These are phyloP conservation scores for Martensiomyces pterosporus DNA, from an alignment of 192 early-diverging fungal genomes.

Conservation along the genomic window DNA sequence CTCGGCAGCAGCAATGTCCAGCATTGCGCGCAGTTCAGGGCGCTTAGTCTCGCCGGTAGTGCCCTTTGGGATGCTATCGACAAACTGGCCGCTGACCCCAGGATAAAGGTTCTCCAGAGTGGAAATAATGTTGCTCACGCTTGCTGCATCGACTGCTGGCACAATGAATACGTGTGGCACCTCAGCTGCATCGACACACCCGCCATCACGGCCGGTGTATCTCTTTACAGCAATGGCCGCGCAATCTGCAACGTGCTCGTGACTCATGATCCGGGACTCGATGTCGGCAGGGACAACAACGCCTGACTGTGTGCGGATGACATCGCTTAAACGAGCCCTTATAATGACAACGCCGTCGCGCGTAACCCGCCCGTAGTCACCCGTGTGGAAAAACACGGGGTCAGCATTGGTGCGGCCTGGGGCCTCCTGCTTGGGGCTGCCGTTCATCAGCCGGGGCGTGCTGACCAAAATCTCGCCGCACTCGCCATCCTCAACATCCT, in stretches of 20 bases:
- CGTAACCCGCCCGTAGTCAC: slow-evolving; percentile 38
- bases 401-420: neutral
- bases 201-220: too few species aligned
- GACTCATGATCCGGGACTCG: slow-evolving; percentile 14
- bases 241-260: slow-evolving; percentile 26
- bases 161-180: slow-evolving; percentile 30
- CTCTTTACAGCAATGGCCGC: too few species aligned
- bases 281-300: slow-evolving; percentile 27
- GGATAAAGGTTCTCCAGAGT: neutral
- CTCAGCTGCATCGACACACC: slow-evolving; percentile 1
- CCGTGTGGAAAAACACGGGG: slow-evolving; percentile 21
- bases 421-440: slow-evolving; percentile 1
- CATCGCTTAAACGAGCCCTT: slow-evolving; percentile 31
- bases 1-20: too few species aligned
- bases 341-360: slow-evolving; percentile 34
- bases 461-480: slow-evolving; percentile 44
- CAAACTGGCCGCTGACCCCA: neutral
- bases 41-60: neutral
- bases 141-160: neutral
- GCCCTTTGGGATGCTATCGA: neutral
- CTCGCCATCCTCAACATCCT: slow-evolving; percentile 29
- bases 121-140: too few species aligned
- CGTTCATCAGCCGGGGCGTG: slow-evolving; percentile 24
- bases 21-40: neutral
- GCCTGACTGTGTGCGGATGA: slow-evolving; percentile 9